These are phyloP conservation scores for Phytopythium ostracodes DNA, from an alignment of 352 stramenopile species.

Conservation along the genomic window DNA sequence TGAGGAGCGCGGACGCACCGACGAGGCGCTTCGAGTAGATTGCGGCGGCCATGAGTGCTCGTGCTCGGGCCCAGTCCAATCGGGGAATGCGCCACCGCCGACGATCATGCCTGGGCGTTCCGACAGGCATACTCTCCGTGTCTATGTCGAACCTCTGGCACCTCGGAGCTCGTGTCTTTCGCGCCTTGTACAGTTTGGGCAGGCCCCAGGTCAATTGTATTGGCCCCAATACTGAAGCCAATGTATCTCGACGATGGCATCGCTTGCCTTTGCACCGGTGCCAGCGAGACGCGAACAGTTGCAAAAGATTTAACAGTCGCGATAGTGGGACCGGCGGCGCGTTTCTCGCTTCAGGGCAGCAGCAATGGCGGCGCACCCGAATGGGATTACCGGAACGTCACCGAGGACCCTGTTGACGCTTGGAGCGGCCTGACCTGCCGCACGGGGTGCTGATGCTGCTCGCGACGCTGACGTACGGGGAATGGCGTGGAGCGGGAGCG, in stretches of 20 bases:
- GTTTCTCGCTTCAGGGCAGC: too few species aligned
- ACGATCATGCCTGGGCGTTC: neutral
- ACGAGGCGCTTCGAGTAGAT: constrained; percentile 31
- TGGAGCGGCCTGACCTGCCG: too few species aligned
- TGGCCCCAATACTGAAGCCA: neutral
- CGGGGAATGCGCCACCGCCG: neutral
- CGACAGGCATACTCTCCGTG: neutral
- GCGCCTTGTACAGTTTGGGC: neutral
- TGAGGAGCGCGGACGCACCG: constrained; percentile 16
- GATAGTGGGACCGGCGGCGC: constrained; percentile 1
- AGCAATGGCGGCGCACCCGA: too few species aligned
- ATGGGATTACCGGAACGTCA: neutral
- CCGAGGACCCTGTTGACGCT: neutral
- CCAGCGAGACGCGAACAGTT: constrained; percentile 4
- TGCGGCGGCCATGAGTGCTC: constrained; percentile 20
- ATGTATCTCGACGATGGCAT: neutral
- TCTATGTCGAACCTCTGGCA: too few species aligned
- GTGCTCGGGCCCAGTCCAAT: constrained; percentile 7
- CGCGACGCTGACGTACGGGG: too few species aligned
- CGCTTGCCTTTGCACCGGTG: constrained; percentile 8
- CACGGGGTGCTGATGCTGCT: too few species aligned
- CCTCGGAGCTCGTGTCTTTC: too few species aligned
- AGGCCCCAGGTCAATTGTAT: neutral
- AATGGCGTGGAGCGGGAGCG: too few species aligned
- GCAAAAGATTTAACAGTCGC: neutral